Conservation (phyloP, 2,329 filamentous ascomycete species). For the Zymoseptoria brevis region DNA sequence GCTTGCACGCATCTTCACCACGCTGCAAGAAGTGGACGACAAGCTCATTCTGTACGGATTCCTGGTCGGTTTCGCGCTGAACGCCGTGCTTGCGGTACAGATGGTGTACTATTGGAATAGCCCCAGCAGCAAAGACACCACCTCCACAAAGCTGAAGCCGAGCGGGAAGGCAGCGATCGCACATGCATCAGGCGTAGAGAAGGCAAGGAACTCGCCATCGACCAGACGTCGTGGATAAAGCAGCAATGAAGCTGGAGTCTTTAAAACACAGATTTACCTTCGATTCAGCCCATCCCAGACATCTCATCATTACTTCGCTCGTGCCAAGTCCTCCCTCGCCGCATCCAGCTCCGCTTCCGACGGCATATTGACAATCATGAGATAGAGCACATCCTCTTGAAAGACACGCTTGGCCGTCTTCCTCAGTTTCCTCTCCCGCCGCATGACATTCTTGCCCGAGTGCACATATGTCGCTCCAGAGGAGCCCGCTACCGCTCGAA, state of each 20-base stretch:
- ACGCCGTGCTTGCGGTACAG: conserved; percentile 75
- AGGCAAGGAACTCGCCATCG: conserved; percentile 20
- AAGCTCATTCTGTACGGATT: conserved; percentile 94
- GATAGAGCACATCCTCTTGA: conserved; percentile 40
- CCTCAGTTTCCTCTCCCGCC: neutral
- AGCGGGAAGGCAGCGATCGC: conserved; percentile 30
- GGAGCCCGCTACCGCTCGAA: neutral
- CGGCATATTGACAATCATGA: conserved; percentile 47
- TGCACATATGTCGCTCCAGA: neutral
- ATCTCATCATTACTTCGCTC: neutral
- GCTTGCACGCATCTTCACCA: conserved; percentile 92
- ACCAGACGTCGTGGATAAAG: conserved; percentile 27
- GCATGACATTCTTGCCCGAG: neutral
- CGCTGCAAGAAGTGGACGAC: conserved; percentile 93
- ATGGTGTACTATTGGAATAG: conserved; percentile 96
- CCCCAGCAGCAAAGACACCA: conserved; percentile 33
- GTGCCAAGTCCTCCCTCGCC: conserved; percentile 17
- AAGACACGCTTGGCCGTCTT: conserved; percentile 10
- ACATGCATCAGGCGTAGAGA: conserved; percentile 34
- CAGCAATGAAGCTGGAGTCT: neutral
- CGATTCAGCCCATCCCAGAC: neutral
- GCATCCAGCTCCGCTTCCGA: conserved; percentile 35
- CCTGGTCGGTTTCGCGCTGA: conserved; percentile 82
- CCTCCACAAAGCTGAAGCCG: conserved; percentile 33
- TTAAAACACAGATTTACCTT: neutral